phyloP scores from a whole-genome alignment of 2,329 filamentous ascomycete genomes.

The Raffaelea albimanens region DNA sequence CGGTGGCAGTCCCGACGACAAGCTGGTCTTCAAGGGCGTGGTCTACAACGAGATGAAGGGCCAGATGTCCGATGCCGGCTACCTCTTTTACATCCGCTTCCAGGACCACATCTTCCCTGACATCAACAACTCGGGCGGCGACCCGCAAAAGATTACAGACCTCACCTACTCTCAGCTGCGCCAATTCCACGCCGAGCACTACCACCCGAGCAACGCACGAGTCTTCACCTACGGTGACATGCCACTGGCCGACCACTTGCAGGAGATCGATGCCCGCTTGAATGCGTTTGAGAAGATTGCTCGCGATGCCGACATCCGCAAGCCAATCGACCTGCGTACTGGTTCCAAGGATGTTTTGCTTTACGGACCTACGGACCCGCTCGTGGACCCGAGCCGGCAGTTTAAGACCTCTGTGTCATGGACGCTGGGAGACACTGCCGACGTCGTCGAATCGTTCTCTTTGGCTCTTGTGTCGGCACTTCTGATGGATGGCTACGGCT shows the following conservation, averaged over 20 bases:
- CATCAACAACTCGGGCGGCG: constrained; percentile 93
- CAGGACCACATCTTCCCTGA: constrained; percentile 90
- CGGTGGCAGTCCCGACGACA: constrained; percentile 45
- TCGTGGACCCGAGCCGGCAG: constrained; percentile 78
- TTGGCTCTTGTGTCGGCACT: constrained; percentile 73
- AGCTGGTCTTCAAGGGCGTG: constrained; percentile 89
- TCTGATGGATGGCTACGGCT: constrained; percentile 89
- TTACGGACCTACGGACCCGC: constrained; percentile 73
- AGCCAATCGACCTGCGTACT: constrained; percentile 59
- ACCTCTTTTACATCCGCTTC: constrained; percentile 91
- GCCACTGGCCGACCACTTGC: constrained; percentile 70
- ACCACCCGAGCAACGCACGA: constrained; percentile 96
- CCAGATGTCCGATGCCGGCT: constrained; percentile 94
- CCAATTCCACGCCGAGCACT: constrained; percentile 83
- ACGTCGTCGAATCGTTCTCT: constrained; percentile 83
- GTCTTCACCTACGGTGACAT: constrained; percentile 93
- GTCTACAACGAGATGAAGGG: constrained; percentile 99
- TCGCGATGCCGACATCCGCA: constrained; percentile 60
- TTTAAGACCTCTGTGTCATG: constrained; percentile 92
- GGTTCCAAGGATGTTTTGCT: constrained; percentile 64
- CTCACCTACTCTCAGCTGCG: constrained; percentile 84
- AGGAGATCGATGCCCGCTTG: constrained; percentile 68
- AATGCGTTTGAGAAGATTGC: constrained; percentile 61
- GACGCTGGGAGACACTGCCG: constrained; percentile 73
- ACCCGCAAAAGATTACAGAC: constrained; percentile 93